Percentiles rank a stretch among this genome's conserved stretches.
Conservation (phyloP, 345 rosid species). For the Theobroma cacao region DNA sequence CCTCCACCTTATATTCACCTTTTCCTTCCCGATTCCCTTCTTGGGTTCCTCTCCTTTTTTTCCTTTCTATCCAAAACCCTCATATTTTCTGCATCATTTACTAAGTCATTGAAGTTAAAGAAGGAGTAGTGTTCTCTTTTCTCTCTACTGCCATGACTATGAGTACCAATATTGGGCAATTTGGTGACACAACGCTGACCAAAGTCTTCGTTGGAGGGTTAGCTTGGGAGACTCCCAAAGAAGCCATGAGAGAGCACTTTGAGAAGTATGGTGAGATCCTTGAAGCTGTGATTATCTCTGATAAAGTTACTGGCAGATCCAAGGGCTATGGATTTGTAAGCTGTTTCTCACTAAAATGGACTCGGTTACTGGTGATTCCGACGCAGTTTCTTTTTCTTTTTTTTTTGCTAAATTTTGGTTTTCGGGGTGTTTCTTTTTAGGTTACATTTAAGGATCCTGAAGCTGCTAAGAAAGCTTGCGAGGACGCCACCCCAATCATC, state of each 20-base stretch:
- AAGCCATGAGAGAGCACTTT: conserved; percentile 77
- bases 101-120: neutral
- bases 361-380: too few relatives aligned
- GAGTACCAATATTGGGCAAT: conserved; percentile 53
- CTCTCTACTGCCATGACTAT: conserved; percentile 30
- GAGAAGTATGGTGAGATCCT: conserved; percentile 89
- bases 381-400: neutral
- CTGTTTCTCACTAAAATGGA: neutral
- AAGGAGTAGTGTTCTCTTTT: neutral
- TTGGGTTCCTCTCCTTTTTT: neutral
- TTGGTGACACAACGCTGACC: conserved; percentile 90
- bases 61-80: neutral
- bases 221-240: conserved; percentile 96
- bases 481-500: conserved; percentile 78
- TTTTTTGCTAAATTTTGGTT: neutral
- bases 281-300: conserved; percentile 93
- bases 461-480: conserved; percentile 83
- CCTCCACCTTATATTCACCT: conserved; percentile 25
- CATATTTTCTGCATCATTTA: neutral
- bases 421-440: conserved; percentile 23
- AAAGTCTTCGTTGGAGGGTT: conserved; percentile 96
- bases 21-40: conserved; percentile 9
- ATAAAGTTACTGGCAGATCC: conserved; percentile 90
- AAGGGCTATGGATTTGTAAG: conserved; percentile 97
- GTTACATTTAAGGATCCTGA: conserved; percentile 95